A percentile compares a stretch with the other conserved stretches of the same genome.
Conservation (phyloP, 139 green algal genomes). For the Chlamydomonas eustigma region DNA sequence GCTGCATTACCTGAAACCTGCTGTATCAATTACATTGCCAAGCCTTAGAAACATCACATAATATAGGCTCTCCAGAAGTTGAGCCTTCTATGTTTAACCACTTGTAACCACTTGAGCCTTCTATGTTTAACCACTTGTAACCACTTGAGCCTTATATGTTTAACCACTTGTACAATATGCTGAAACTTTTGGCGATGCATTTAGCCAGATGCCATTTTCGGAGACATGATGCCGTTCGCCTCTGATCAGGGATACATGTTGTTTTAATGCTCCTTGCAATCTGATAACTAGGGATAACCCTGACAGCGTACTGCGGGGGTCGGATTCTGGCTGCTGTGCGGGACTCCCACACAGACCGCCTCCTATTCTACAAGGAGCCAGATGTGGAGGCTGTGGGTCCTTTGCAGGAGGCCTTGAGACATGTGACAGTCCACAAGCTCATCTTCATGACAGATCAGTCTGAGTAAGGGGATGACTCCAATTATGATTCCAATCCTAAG, state of each 20-base stretch:
- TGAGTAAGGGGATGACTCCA: conserved; percentile 25
- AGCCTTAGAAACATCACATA: no score
- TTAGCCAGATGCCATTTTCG: no score
- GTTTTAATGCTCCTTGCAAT: background rate
- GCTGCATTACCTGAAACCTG: no score
- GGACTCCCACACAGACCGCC: conserved; percentile 67
- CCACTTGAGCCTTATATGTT: no score
- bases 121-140: no score
- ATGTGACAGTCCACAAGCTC: conserved; percentile 53
- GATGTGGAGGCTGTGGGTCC: conserved; percentile 33
- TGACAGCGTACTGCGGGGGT: conserved; percentile 61
- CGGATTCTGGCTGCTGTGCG: conserved; percentile 59
- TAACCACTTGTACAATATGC: no score
- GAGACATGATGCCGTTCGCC: background rate
- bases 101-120: no score
- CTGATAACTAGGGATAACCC: conserved; percentile 34
- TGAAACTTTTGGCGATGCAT: no score
- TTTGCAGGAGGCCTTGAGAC: conserved; percentile 13
- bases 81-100: no score
- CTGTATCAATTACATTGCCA: no score
- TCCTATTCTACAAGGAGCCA: conserved; percentile 64
- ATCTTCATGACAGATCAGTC: conserved; percentile 62
- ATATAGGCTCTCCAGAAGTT: no score
- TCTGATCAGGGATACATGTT: background rate
- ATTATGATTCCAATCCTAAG: no score